Evolutionary conservation across 164 flowering plant species (phyloP), one percentile per base, ranked within the genome.

Genomic region (Sedum album): DNA sequence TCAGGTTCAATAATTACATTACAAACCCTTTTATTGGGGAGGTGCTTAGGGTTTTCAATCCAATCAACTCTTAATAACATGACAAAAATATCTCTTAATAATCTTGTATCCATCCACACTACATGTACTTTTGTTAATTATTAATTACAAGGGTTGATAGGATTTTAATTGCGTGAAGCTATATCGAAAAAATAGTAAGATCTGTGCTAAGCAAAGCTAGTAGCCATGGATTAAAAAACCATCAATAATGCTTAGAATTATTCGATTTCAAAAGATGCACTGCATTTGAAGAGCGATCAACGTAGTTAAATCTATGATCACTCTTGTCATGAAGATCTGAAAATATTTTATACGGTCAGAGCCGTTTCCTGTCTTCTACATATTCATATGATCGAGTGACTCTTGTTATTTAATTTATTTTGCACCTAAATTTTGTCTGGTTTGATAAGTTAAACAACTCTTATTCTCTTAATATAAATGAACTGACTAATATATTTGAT

Each of bases 291-390:
- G 1, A 10, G 6, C 20, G n/a, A 30, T 30, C 0, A 14, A 13
- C 28, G 26, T 30, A 28, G 26, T 57, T 26, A 26, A 26, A 11
- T 26, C 62, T 57, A n/a, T 11, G 17, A 57, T 2, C 20, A 20
- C 62, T 28, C 62, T 57, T 57, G 62, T 57, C 62, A 57, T 20
- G 33, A 57, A 57, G 62, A 57, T 57, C n/a, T 57, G 31, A 28
- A 57, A 57, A 57, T 26, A 57, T 57, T 57, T 57, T 30, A 28
- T 57, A 26, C 20, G 20, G 28, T 11, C 62, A 20, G 20, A 28
- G 62, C 62, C 62, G 31, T 55, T 55, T 55, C 15, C 26, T 55
- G 61, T 55, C 61, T 23, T 26, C 4, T 21, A 9, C 26, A 26
- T 55, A 26, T 26, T n/a, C 60, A 21, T n/a, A 51, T n/a, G 6